Conservation (phyloP, 768 basidiomycete species). For the Lyophyllum decastes region DNA sequence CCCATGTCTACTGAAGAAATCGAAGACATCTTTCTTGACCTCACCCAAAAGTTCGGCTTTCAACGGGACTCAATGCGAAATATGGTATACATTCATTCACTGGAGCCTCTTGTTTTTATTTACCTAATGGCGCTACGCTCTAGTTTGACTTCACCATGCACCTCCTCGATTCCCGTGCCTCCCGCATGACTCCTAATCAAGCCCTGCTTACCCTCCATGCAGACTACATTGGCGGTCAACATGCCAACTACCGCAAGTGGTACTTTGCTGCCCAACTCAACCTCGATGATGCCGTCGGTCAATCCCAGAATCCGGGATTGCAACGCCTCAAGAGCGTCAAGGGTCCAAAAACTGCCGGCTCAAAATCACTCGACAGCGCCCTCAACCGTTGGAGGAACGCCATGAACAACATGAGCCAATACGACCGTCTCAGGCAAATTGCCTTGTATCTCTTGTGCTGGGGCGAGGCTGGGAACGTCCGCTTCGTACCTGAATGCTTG, state of each 20-base stretch:
- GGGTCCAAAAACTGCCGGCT: constrained; percentile 46
- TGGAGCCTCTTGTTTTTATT: constrained; percentile 5
- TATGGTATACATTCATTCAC: constrained; percentile 55
- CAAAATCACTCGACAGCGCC: constrained; percentile 90
- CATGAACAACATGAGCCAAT: constrained; percentile 99
- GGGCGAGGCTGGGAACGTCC: constrained; percentile 97
- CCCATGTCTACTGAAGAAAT: constrained; percentile 98
- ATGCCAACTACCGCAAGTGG: constrained; percentile 99
- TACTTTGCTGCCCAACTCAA: constrained; percentile 99
- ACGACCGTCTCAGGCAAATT: constrained; percentile 95
- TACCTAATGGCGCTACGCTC: constrained; percentile 11
- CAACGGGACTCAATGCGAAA: constrained; percentile 95
- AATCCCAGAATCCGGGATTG: constrained; percentile 90
- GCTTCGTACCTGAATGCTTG: constrained; percentile 94
- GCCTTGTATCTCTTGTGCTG: constrained; percentile 96
- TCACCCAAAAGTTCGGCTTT: constrained; percentile 98
- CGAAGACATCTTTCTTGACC: constrained; percentile 97
- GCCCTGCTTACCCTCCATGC: constrained; percentile 96
- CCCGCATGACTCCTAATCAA: constrained; percentile 95
- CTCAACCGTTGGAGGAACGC: constrained; percentile 95
- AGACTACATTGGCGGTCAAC: constrained; percentile 97
- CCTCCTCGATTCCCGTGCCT: constrained; percentile 95
- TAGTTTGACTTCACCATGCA: constrained; percentile 99
- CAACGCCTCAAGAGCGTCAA: constrained; percentile 87
- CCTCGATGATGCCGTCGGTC: constrained; percentile 97